Evolutionary conservation across 2,329 filamentous ascomycete genomes (phyloP).

Genomic region (Diaporthe nobilis): DNA sequence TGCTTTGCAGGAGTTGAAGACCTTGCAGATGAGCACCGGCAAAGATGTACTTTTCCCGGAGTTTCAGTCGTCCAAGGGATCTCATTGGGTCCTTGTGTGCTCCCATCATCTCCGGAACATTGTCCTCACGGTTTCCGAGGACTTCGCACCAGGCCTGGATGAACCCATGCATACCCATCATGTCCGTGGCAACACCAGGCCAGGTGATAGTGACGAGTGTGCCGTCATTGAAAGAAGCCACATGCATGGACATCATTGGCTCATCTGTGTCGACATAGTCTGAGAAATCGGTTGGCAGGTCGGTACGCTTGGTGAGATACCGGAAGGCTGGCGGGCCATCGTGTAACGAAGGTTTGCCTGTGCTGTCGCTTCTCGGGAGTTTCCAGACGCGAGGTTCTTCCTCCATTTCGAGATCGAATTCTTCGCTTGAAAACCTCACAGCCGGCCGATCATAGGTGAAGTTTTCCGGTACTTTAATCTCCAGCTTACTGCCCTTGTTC

Average conservation of each 20-base stretch:
- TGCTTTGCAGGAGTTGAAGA: constrained; percentile 2
- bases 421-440: constrained; percentile 2
- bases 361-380: constrained; percentile 7
- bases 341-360: constrained; percentile 10
- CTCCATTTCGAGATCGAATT: constrained; percentile 13
- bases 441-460: not conserved
- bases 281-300: constrained; percentile 3
- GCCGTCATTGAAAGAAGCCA: constrained; percentile 17
- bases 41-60: constrained; percentile 11
- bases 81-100: constrained; percentile 21
- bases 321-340: constrained; percentile 16
- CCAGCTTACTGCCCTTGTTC: not conserved
- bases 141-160: constrained; percentile 17
- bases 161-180: constrained; percentile 26
- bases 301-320: not conserved
- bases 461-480: constrained; percentile 6
- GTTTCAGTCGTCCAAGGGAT: not conserved
- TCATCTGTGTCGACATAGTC: constrained; percentile 4
- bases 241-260: constrained; percentile 21
- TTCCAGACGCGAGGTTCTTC: constrained; percentile 26
- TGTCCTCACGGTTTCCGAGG: not conserved
- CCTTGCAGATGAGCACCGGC: constrained; percentile 11
- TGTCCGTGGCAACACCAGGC: constrained; percentile 5
- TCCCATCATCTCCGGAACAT: constrained; percentile 3
- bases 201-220: constrained; percentile 12